Percentiles rank a stretch among this genome's conserved stretches.
Evolutionary conservation across 208 protist genomes (phyloP).

Genomic region (Wallacemonas sp.): DNA sequence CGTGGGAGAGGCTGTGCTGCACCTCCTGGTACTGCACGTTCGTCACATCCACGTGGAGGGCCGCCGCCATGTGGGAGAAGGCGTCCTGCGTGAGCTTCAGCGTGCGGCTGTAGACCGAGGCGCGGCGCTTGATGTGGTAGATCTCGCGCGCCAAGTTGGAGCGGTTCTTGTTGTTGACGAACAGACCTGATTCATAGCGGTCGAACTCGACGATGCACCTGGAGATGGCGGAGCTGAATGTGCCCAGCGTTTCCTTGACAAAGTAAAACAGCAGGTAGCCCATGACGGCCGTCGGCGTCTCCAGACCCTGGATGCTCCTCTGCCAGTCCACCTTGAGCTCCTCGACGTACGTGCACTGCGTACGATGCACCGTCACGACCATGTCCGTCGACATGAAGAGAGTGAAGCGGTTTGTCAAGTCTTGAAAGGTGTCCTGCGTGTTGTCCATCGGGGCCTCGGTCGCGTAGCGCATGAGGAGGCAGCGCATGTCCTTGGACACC

Average conservation of each 20-base stretch:
- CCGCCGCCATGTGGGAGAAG: slow-evolving; percentile 55
- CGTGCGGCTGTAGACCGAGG: slow-evolving; percentile 68
- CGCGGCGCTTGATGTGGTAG: slow-evolving; percentile 83
- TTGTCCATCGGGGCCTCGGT: slow-evolving; percentile 39
- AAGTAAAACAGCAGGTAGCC: slow-evolving; percentile 60
- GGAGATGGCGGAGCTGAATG: slow-evolving; percentile 56
- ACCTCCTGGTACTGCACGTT: slow-evolving; percentile 77
- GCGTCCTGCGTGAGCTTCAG: slow-evolving; percentile 71
- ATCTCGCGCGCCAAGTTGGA: slow-evolving; percentile 67
- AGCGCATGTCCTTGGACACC: slow-evolving; percentile 46
- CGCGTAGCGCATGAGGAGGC: slow-evolving; percentile 72
- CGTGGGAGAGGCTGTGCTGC: slow-evolving; percentile 69
- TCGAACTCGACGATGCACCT: slow-evolving; percentile 82
- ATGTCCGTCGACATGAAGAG: slow-evolving; percentile 38
- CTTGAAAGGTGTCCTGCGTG: slow-evolving; percentile 66
- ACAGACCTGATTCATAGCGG: slow-evolving; percentile 66
- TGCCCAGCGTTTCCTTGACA: slow-evolving; percentile 65
- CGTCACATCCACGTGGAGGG: slow-evolving; percentile 39
- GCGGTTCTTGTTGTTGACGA: slow-evolving; percentile 47
- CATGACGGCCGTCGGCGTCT: slow-evolving; percentile 16
- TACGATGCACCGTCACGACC: slow-evolving; percentile 79
- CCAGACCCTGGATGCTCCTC: slow-evolving; percentile 7
- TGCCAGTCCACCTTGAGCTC: slow-evolving; percentile 63
- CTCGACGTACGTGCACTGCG: slow-evolving; percentile 66
- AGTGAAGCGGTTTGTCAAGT: slow-evolving; percentile 78